phyloP scores from a whole-genome alignment of 1,284 basidiomycete species.

The Xerocomus amazonicus region DNA sequence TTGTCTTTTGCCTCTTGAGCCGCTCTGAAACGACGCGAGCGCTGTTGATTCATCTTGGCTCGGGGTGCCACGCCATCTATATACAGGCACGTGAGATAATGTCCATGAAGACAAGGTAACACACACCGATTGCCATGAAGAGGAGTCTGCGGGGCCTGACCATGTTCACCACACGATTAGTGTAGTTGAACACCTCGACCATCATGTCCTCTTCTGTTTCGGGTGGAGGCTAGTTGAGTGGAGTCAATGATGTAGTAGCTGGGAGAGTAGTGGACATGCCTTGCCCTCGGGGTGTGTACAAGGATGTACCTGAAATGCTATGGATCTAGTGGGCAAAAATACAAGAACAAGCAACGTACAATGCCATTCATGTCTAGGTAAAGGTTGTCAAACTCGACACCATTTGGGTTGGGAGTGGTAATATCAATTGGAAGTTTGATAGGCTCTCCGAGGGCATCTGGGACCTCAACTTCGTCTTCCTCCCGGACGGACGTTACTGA shows the following conservation, averaged over 20 bases:
- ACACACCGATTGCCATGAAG: slow-evolving; percentile 95
- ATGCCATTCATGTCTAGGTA: slow-evolving; percentile 96
- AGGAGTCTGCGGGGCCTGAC: slow-evolving; percentile 90
- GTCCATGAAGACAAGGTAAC: slow-evolving; percentile 2
- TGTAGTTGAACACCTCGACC: slow-evolving; percentile 96
- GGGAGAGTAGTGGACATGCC: slow-evolving; percentile 38
- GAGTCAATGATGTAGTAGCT: slow-evolving; percentile 12
- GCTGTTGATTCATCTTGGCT: slow-evolving; percentile 99
- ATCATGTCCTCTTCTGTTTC: slow-evolving; percentile 99
- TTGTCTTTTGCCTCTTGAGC: slow-evolving; percentile 95
- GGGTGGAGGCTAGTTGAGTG: slow-evolving; percentile 68
- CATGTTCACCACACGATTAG: slow-evolving; percentile 97
- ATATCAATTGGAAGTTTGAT: slow-evolving; percentile 83
- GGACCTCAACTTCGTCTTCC: slow-evolving; percentile 71
- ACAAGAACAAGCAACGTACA: slow-evolving; percentile 39
- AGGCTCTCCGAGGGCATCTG: slow-evolving; percentile 64
- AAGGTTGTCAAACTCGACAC: slow-evolving; percentile 91
- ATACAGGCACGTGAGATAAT: slow-evolving; percentile 1
- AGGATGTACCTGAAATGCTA: slow-evolving; percentile 75
- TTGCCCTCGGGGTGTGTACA: slow-evolving; percentile 99
- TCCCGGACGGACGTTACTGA: slow-evolving; percentile 78
- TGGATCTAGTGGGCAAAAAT: neutral
- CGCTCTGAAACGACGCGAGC: slow-evolving; percentile 91
- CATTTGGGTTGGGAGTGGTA: slow-evolving; percentile 89
- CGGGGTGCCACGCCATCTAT: slow-evolving; percentile 95